Percentiles rank a stretch among this genome's conserved stretches.
phyloP scores from a whole-genome alignment of 371 early-diverging fungal genomes.

The Batkoa obscura region DNA sequence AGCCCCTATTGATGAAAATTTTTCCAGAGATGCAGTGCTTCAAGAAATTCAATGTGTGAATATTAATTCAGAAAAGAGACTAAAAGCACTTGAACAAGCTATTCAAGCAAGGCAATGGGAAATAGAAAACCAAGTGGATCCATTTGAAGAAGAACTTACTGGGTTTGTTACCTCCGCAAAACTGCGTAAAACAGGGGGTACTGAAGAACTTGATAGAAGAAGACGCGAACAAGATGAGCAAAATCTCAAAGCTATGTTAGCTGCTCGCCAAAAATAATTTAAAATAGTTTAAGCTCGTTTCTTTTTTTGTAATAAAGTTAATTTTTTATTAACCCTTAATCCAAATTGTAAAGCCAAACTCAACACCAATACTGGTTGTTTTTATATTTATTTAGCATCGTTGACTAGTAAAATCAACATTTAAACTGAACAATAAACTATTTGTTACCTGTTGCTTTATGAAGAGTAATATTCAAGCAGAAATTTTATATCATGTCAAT shows the following conservation, averaged over 20 bases:
- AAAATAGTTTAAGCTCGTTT: no score
- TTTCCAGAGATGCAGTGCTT: slow-evolving; percentile 35
- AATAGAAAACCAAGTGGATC: slow-evolving; percentile 36
- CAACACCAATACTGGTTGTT: no score
- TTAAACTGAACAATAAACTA: no score
- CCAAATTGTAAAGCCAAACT: no score
- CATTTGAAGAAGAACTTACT: slow-evolving; percentile 47
- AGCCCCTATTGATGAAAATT: slow-evolving; percentile 36
- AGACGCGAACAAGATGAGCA: slow-evolving; percentile 35
- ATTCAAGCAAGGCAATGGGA: slow-evolving; percentile 43
- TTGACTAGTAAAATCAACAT: no score
- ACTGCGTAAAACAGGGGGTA: slow-evolving; percentile 46
- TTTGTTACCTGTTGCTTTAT: no score
- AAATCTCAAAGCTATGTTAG: slow-evolving; percentile 35
- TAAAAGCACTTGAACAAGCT: slow-evolving; percentile 45
- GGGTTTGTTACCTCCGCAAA: slow-evolving; percentile 37
- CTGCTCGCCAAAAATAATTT: not conserved
- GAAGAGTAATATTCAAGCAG: no score
- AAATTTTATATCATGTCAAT: no score
- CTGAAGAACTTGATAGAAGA: slow-evolving; percentile 38
- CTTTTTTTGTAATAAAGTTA: no score
- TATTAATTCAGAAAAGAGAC: slow-evolving; percentile 36
- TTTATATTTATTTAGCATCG: no score
- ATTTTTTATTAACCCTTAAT: no score
- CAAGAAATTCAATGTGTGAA: slow-evolving; percentile 44